Percentiles rank a stretch among this genome's conserved stretches.
Evolutionary conservation across 2,329 filamentous ascomycete species (phyloP).

Genomic region (Aspergillus alliaceus): DNA sequence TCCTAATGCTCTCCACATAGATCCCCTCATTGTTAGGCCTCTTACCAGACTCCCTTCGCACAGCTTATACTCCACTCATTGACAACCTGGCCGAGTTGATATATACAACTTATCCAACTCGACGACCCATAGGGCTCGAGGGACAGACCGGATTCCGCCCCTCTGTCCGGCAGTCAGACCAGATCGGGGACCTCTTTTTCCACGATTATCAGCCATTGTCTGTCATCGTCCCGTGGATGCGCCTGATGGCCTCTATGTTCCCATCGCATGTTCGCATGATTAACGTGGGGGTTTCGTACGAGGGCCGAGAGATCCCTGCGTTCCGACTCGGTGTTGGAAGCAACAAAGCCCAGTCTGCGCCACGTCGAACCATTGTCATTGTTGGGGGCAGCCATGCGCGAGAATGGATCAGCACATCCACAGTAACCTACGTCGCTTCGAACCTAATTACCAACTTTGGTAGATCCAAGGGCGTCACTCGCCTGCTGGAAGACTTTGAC

Average conservation of each 20-base stretch:
- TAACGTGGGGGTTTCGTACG: slow-evolving; percentile 79
- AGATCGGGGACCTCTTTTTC: slow-evolving; percentile 73
- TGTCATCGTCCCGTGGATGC: slow-evolving; percentile 89
- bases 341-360: slow-evolving; percentile 46
- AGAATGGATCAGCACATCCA: slow-evolving; percentile 94
- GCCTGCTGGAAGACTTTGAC: slow-evolving; percentile 79
- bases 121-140: slow-evolving; percentile 31
- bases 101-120: slow-evolving; percentile 69
- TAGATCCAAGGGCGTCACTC: slow-evolving; percentile 68
- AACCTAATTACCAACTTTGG: slow-evolving; percentile 81
- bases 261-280: slow-evolving; percentile 72
- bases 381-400: slow-evolving; percentile 87
- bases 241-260: slow-evolving; percentile 85
- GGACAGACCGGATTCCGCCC: slow-evolving; percentile 30
- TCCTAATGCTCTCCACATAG: slow-evolving; percentile 32
- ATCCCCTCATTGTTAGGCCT: slow-evolving; percentile 73
- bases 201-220: slow-evolving; percentile 85
- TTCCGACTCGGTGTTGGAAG: slow-evolving; percentile 70
- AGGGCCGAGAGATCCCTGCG: slow-evolving; percentile 82
- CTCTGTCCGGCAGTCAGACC: slow-evolving; percentile 32
- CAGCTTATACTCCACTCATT: slow-evolving; percentile 72
- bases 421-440: slow-evolving; percentile 88
- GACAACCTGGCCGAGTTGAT: slow-evolving; percentile 77
- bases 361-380: slow-evolving; percentile 75
- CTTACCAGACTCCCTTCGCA: slow-evolving; percentile 71